Evolutionary conservation across 176 grass and related monocot genomes (phyloP).

Genomic region (Saccharum officinarum): DNA sequence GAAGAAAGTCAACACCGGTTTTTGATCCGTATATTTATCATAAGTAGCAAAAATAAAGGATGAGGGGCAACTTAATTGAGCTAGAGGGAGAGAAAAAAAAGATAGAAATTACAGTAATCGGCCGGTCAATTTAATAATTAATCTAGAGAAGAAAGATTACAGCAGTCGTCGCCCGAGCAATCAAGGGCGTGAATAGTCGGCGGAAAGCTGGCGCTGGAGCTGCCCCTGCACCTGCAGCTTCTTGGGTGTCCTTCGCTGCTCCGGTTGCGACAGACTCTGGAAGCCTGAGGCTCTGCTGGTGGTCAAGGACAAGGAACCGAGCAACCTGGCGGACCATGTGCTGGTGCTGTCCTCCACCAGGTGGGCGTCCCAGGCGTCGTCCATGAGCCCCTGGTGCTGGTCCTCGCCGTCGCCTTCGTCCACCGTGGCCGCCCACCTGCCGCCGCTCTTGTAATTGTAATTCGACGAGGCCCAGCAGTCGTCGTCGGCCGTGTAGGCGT

Average conservation of each 20-base stretch:
- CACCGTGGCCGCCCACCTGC: not conserved
- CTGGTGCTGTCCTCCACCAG: not conserved
- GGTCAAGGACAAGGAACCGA: not conserved
- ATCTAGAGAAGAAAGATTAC: not conserved
- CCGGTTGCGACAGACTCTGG: constrained; percentile 46
- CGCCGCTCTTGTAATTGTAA: too few relatives aligned
- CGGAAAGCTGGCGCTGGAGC: constrained; percentile 16
- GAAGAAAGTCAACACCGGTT: not conserved
- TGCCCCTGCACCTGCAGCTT: constrained; percentile 25
- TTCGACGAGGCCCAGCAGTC: not conserved
- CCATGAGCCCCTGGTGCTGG: not conserved
- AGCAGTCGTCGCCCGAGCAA: not conserved
- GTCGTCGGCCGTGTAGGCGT: constrained; percentile 54
- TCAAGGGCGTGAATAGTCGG: not conserved
- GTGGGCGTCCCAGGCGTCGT: constrained; percentile 9
- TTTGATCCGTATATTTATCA: not conserved
- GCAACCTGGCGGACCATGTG: constrained; percentile 18
- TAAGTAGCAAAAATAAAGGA: not conserved
- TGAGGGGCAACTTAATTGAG: not conserved
- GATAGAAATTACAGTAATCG: not conserved
- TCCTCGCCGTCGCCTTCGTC: not conserved
- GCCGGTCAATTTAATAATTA: not conserved
- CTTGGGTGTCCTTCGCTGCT: constrained; percentile 36
- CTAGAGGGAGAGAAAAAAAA: not conserved
- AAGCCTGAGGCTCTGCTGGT: constrained; percentile 40